Base-by-base conservation (phyloP, 2,329 filamentous ascomycete species). In the Arthroderma sp. region DNA sequence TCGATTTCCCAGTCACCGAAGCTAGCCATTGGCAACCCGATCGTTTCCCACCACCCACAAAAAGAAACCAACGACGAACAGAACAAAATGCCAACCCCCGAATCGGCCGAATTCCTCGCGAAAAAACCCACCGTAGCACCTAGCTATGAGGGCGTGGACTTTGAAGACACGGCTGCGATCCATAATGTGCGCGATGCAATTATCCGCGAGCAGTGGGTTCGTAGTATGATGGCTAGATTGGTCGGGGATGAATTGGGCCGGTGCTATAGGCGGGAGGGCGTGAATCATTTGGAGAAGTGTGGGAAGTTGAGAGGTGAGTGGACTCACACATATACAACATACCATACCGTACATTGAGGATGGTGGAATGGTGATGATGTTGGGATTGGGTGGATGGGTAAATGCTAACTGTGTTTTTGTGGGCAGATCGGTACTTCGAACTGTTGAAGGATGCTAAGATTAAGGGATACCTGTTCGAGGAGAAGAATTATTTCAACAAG, bases 261-360 rank as follows among this genome's bases (percentile, higher is more conserved):
- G 66, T 82, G 78, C 65, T 82, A 82, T 64, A 66, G 69, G 53
- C 66, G 71, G 48, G 77, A 82, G 64, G 78, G 78, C 6, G 75
- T 80, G 44, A 81, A 81, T 58, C 78, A 82, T 61, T 61, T 82
- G 55, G 77, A 81, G 70, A 81, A 80, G 64, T 82, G 78, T 58
- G 77, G 75, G 53, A 69, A 71, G 58, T 64, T 81, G 65, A 71
- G 78, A 73, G 78, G 78, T 81, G 61, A 59, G 47, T 31, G 33
- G 9, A 44, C 28, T n/a, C n/a, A n/a, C n/a, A n/a, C n/a, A 33
- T 34, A 9, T n/a, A n/a, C n/a, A n/a, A n/a, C n/a, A n/a, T n/a
- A n/a, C n/a, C n/a, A n/a, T n/a, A n/a, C n/a, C n/a, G n/a, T n/a
- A n/a, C n/a, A n/a, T n/a, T n/a, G n/a, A n/a, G n/a, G n/a, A n/a